Evolutionary conservation across 2,329 filamentous ascomycete species (phyloP).

Genomic region (Xylariales sp.): DNA sequence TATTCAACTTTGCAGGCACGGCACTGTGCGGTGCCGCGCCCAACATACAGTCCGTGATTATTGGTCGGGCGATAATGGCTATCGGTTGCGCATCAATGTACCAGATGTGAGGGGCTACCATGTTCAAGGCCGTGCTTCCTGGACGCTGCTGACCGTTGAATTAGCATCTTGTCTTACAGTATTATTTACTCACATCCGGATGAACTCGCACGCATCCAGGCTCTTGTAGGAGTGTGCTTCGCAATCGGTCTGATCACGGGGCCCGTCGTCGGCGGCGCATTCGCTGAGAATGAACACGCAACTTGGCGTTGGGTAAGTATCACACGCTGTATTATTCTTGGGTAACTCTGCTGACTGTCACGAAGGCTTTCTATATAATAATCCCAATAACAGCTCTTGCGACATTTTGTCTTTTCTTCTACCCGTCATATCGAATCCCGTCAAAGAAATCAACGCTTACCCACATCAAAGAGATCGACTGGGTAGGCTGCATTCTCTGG

Average conservation of each 20-base stretch:
- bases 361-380: constrained; percentile 51
- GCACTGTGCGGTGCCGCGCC: constrained; percentile 25
- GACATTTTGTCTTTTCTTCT: constrained; percentile 39
- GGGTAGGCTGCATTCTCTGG: constrained; percentile 25
- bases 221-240: constrained; percentile 19
- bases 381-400: constrained; percentile 30
- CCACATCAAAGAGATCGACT: constrained; percentile 25
- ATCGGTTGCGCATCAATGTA: constrained; percentile 26
- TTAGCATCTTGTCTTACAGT: constrained; percentile 16
- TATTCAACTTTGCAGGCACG: constrained; percentile 25
- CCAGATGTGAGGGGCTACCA: constrained; percentile 23
- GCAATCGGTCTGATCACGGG: constrained; percentile 20
- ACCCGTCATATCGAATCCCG: constrained; percentile 30
- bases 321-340: too few species aligned
- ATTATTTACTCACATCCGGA: constrained; percentile 17
- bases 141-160: background rate
- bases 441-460: constrained; percentile 12
- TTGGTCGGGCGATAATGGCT: constrained; percentile 28
- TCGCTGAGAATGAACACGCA: constrained; percentile 28
- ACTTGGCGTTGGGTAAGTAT: constrained; percentile 37
- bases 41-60: constrained; percentile 25
- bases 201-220: constrained; percentile 16
- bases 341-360: too few species aligned
- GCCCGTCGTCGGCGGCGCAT: constrained; percentile 27
- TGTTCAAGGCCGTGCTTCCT: background rate